A percentile compares a stretch with the other conserved stretches of the same genome.
Evolutionary conservation across 192 early-diverging fungal species (phyloP).

Genomic region (Rhizophlyctis rosea): DNA sequence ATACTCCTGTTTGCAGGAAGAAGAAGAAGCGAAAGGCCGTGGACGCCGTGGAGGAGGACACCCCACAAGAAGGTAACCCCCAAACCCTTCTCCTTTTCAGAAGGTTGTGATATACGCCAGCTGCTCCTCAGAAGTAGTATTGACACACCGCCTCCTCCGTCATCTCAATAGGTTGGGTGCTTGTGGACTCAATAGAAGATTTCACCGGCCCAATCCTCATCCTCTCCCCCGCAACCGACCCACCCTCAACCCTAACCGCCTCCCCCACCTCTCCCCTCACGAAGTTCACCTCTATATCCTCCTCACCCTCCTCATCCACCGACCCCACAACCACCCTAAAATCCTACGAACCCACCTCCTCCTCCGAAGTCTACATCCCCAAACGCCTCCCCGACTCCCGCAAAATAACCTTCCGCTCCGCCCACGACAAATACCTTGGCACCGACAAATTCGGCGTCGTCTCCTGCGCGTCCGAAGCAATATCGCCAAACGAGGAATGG

Average conservation of each 20-base stretch:
- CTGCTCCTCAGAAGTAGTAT: too few relatives aligned
- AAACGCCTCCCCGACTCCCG: slow-evolving; percentile 55
- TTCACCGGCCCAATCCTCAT: slow-evolving; percentile 66
- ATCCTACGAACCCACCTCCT: slow-evolving; percentile 45
- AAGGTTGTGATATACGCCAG: not conserved
- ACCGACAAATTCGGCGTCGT: slow-evolving; percentile 82
- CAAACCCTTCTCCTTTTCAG: not conserved
- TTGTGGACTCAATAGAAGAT: slow-evolving; percentile 56
- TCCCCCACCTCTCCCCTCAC: slow-evolving; percentile 34
- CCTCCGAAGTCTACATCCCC: slow-evolving; percentile 68
- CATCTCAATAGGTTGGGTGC: slow-evolving; percentile 58
- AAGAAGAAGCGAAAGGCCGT: slow-evolving; percentile 21
- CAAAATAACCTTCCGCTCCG: slow-evolving; percentile 58
- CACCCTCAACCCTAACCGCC: slow-evolving; percentile 48
- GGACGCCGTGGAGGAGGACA: not conserved
- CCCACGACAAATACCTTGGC: slow-evolving; percentile 63
- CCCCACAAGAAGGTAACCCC: not conserved
- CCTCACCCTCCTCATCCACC: too few relatives aligned
- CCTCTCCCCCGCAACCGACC: slow-evolving; percentile 61
- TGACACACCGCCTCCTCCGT: not conserved
- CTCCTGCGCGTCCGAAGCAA: slow-evolving; percentile 64
- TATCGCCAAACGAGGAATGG: slow-evolving; percentile 81
- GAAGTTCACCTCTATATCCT: slow-evolving; percentile 41
- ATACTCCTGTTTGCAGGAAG: slow-evolving; percentile 8
- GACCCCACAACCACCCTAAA: slow-evolving; percentile 21